Evolutionary conservation across 352 stramenopile species (phyloP).

Genomic region (Globisporangium nunn): DNA sequence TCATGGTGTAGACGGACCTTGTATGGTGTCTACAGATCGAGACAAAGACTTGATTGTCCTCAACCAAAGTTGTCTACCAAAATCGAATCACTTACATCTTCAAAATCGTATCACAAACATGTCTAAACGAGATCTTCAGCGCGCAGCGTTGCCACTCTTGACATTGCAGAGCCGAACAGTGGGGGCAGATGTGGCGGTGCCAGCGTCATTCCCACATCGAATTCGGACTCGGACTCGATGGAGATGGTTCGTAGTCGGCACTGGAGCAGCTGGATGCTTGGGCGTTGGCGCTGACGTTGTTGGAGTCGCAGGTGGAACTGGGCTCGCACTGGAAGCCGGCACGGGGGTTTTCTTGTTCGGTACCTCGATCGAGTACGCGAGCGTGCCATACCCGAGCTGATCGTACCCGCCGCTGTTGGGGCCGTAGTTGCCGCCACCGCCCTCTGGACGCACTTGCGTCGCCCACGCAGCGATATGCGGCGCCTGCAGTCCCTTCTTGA

Average conservation of each 20-base stretch:
- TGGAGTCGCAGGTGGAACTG: background rate
- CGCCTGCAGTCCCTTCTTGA: constrained; percentile 10
- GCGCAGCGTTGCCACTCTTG: background rate
- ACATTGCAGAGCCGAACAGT: background rate
- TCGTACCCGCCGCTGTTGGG: constrained; percentile 16
- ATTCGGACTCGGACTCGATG: no score
- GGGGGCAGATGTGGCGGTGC: background rate
- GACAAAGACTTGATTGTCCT: no score
- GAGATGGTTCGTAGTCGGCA: no score
- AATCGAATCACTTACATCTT: background rate
- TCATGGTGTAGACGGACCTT: background rate
- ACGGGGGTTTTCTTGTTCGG: background rate
- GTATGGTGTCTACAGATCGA: no score
- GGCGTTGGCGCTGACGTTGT: background rate
- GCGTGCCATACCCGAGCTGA: constrained; percentile 16
- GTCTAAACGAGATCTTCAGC: background rate
- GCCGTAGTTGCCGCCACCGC: constrained; percentile 16
- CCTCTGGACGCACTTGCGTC: constrained; percentile 9
- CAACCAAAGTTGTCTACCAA: no score
- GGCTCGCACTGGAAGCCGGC: background rate
- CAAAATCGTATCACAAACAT: background rate
- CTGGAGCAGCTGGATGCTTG: no score
- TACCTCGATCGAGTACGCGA: constrained; percentile 9
- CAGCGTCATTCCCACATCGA: background rate
- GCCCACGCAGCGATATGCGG: constrained; percentile 10